phyloP scores from a whole-genome alignment of 352 stramenopile genomes.

The Hyaloperonospora arabidopsidis region DNA sequence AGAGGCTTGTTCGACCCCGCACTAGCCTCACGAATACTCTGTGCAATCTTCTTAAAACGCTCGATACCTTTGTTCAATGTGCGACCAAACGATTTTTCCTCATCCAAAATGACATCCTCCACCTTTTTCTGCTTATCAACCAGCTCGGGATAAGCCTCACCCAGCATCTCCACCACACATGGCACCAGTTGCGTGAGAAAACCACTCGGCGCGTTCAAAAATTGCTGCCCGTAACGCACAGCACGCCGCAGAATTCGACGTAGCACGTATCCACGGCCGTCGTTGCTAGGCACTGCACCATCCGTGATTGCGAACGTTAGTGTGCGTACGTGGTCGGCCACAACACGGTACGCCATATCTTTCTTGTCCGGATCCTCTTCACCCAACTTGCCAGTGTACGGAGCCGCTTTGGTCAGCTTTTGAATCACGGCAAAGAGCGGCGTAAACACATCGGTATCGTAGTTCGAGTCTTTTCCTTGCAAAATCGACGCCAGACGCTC shows the following conservation, averaged over 20 bases:
- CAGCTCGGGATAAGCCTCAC: slow-evolving; percentile 94
- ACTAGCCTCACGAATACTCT: slow-evolving; percentile 56
- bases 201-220: slow-evolving; percentile 93
- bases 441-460: slow-evolving; percentile 98
- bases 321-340: slow-evolving; percentile 97
- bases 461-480: slow-evolving; percentile 93
- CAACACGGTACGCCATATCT: slow-evolving; percentile 90
- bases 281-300: slow-evolving; percentile 94
- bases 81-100: slow-evolving; percentile 93
- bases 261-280: slow-evolving; percentile 97
- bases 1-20: slow-evolving; percentile 40
- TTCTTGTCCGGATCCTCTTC: slow-evolving; percentile 85
- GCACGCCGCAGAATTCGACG: slow-evolving; percentile 95
- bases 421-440: slow-evolving; percentile 94
- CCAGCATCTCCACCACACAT: slow-evolving; percentile 90
- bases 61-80: slow-evolving; percentile 93
- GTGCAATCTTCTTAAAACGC: slow-evolving; percentile 84
- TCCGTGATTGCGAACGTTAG: slow-evolving; percentile 97
- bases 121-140: slow-evolving; percentile 85
- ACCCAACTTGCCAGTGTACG: slow-evolving; percentile 82
- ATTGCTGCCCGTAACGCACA: slow-evolving; percentile 96
- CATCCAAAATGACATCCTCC: slow-evolving; percentile 93
- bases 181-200: slow-evolving; percentile 97
- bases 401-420: slow-evolving; percentile 59
- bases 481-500: slow-evolving; percentile 91